Conservation (phyloP, 1,284 basidiomycete genomes). For the Ustilago esculenta region DNA sequence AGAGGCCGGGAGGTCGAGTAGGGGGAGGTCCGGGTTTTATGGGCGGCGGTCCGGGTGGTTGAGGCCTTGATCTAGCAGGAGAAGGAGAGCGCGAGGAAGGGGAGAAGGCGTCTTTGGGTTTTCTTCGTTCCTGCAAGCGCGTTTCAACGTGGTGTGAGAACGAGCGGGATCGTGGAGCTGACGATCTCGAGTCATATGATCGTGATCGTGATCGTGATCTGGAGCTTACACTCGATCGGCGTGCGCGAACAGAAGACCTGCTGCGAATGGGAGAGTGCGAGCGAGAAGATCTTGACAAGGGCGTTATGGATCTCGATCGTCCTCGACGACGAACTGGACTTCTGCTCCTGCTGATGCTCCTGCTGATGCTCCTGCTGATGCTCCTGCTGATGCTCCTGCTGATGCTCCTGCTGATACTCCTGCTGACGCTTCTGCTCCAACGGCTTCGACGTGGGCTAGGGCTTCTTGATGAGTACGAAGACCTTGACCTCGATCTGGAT, state of each 20-base stretch:
- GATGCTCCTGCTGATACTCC: slow-evolving; percentile 1
- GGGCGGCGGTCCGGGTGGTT: slow-evolving; percentile 27
- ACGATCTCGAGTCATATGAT: slow-evolving; percentile 13
- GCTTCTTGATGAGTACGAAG: slow-evolving; percentile 11
- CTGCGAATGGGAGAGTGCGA: slow-evolving; percentile 5
- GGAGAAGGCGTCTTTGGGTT: slow-evolving; percentile 20
- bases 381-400: slow-evolving; percentile 1
- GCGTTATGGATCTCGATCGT: slow-evolving; percentile 11
- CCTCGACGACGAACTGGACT: slow-evolving; percentile 2
- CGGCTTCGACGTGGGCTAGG: background rate
- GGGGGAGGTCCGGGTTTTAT: slow-evolving; percentile 37
- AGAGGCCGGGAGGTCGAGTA: slow-evolving; percentile 36
- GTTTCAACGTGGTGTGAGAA: too few species aligned
- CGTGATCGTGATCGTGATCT: slow-evolving; percentile 5
- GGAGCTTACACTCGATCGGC: too few species aligned
- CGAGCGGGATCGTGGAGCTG: background rate
- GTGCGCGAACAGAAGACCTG: too few species aligned
- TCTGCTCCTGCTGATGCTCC: slow-evolving; percentile 1
- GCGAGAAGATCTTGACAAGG: slow-evolving; percentile 11
- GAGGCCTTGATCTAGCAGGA: background rate
- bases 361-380: background rate
- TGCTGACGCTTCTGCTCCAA: slow-evolving; percentile 5
- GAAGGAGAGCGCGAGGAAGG: slow-evolving; percentile 9
- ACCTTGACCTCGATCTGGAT: slow-evolving; percentile 14
- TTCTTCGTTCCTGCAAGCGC: too few species aligned